Base-by-base conservation (phyloP, 371 early-diverging fungal genomes). In the Syncephalastrum contaminatum region DNA sequence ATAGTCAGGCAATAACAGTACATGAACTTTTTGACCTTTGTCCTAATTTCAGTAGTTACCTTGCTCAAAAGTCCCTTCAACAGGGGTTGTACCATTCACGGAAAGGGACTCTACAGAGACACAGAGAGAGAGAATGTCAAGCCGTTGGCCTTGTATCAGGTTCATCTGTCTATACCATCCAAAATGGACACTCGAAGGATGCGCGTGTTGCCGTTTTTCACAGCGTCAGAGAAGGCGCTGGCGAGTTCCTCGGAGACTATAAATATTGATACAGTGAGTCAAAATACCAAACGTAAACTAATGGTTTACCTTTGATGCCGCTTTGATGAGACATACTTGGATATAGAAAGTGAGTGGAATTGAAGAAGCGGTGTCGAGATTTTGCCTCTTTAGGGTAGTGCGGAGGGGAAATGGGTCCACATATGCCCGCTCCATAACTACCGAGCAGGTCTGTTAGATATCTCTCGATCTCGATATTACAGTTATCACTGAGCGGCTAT, bases 301-400 rank as follows among this genome's bases (percentile, higher is more conserved):
- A 24, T 10, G 10, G 12, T 13, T 48, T 73, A 74, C 84, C 78
- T 75, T 66, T 59, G 51, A 84, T 84, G 47, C 84, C 84, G 65
- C 81, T 79, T 65, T 84, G 84, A 64, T 79, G 77, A 56, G 83
- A 83, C 83, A 83, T 83, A 20, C 15, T 44, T 7, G 25, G 19
- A 27, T 42, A 22, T 15, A 15, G 47, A 30, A 48, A 40, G 53
- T 18, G 25, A 0, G 22, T 50, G 25, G 10, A 46, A 30, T 30
- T 5, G 36, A 8, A 30, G 36, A 12, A 30, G 10, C 36, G 10
- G 5, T 30, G 36, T 10, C 36, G 10, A 5, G 36, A 30, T 30
- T 30, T 30, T 30, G 10, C 36, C 36, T 12, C 12, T 12, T 30
- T 30, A 10, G 2, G 36, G 36, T 8, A 30, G 36, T 30, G 36